phyloP scores from a whole-genome alignment of 495 filamentous ascomycete genomes.

The Penicillium arizonense region DNA sequence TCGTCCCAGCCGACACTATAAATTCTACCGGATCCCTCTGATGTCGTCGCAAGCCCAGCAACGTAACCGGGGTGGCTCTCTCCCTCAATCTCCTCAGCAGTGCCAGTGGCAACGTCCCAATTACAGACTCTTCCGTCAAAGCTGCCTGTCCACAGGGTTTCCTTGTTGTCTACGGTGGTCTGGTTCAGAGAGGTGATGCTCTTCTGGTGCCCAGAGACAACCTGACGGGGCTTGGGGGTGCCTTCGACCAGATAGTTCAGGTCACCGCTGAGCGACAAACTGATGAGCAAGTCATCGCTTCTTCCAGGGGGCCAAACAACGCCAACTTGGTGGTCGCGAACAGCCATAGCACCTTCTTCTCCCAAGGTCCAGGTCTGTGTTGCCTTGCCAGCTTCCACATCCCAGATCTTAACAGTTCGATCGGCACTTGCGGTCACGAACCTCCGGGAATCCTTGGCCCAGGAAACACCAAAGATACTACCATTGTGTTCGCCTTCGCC shows the following conservation, averaged over 20 bases:
- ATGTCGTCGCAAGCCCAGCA: slow-evolving; percentile 64
- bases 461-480: slow-evolving; percentile 88
- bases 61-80: slow-evolving; percentile 80
- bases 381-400: slow-evolving; percentile 74
- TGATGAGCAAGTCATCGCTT: slow-evolving; percentile 83
- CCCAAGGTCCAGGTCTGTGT: slow-evolving; percentile 84
- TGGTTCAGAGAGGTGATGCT: slow-evolving; percentile 74
- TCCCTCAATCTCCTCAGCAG: slow-evolving; percentile 68
- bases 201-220: slow-evolving; percentile 92
- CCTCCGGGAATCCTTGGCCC: slow-evolving; percentile 82
- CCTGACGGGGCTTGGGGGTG: slow-evolving; percentile 61
- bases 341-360: slow-evolving; percentile 69
- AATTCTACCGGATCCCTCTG: slow-evolving; percentile 54
- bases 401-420: slow-evolving; percentile 71
- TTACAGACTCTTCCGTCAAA: slow-evolving; percentile 82
- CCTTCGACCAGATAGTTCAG: slow-evolving; percentile 83
- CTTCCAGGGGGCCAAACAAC: slow-evolving; percentile 88
- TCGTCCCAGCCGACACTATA: slow-evolving; percentile 96
- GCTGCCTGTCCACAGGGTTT: slow-evolving; percentile 81
- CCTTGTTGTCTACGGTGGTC: slow-evolving; percentile 38
- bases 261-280: slow-evolving; percentile 81
- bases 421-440: slow-evolving; percentile 93
- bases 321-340: slow-evolving; percentile 88
- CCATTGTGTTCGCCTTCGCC: slow-evolving; percentile 85
- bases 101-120: slow-evolving; percentile 73